Evolutionary conservation across 768 basidiomycete species (phyloP).

Genomic region (Boletus patriciae): DNA sequence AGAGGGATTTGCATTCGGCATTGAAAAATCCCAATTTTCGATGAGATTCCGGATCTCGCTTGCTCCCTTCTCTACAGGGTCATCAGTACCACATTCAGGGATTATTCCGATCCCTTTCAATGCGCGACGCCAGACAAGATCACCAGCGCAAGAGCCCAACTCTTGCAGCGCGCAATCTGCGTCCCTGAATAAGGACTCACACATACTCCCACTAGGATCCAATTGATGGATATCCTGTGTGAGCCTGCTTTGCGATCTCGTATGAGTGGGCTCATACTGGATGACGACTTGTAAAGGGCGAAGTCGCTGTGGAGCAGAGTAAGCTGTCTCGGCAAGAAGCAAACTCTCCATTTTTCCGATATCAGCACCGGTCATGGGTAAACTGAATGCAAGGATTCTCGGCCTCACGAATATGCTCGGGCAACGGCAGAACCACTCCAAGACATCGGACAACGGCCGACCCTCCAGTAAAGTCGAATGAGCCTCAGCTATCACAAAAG

Average conservation of each 20-base stretch:
- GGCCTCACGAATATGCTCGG: slow-evolving; percentile 40
- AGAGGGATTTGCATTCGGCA: slow-evolving; percentile 58
- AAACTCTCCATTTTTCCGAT: slow-evolving; percentile 41
- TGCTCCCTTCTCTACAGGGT: slow-evolving; percentile 24
- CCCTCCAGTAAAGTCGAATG: slow-evolving; percentile 38
- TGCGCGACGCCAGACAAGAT: slow-evolving; percentile 65
- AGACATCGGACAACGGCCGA: slow-evolving; percentile 43
- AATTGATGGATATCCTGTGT: slow-evolving; percentile 48
- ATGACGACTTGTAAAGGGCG: slow-evolving; percentile 54
- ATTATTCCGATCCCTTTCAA: slow-evolving; percentile 37
- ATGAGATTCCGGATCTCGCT: slow-evolving; percentile 41
- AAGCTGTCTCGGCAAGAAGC: slow-evolving; percentile 41
- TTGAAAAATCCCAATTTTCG: slow-evolving; percentile 60
- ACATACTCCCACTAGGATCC: slow-evolving; percentile 40
- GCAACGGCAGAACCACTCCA: slow-evolving; percentile 46
- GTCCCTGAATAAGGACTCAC: slow-evolving; percentile 44
- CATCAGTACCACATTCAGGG: slow-evolving; percentile 40
- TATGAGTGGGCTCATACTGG: slow-evolving; percentile 46
- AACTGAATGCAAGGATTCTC: slow-evolving; percentile 43
- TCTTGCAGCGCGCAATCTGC: slow-evolving; percentile 50
- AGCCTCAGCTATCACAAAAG: slow-evolving; percentile 47
- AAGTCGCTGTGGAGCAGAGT: slow-evolving; percentile 37
- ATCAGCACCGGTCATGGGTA: slow-evolving; percentile 26
- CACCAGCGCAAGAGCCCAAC: slow-evolving; percentile 67
- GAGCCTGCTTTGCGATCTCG: slow-evolving; percentile 41